Base-by-base conservation (phyloP, 1,284 basidiomycete genomes). In the Phylloboletellus chloephorus region DNA sequence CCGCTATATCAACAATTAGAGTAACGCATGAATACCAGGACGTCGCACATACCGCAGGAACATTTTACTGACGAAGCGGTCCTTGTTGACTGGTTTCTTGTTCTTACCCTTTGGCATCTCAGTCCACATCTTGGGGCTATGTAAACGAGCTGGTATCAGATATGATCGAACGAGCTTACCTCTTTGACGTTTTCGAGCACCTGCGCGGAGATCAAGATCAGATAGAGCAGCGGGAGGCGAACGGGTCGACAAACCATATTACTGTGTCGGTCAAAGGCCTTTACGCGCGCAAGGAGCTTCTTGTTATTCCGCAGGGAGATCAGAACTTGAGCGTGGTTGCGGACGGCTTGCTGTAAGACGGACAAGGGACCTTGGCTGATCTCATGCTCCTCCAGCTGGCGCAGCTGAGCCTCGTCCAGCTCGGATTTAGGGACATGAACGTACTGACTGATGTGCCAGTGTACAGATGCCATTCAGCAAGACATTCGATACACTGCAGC, bases 21-120 rank as follows among this genome's bases (percentile, higher is more conserved):
- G 40, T 12, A 33, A 39, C n/a, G 47, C 32, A 30, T 21, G 22
- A 44, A 40, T 23, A 47, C 43, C 19, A 37, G 43, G 28, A 31
- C 26, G 25, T 24, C 16, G 8, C 11, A 63, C 79, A 41, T 56
- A 88, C 88, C 88, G 76, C 46, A 91, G 64, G 64, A 91, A 92
- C 84, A 97, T 96, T 69, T 95, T 98, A 69, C 92, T 96, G 64
- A 99, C 96, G 72, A 98, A 98, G 31, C 96, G 79, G 69, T 99
- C 93, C 69, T 96, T 97, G 74, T 98, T 98, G 47, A 98, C 84
- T 3, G 96, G 89, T 67, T 98, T 98, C 71, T 96, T 96, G 63
- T 90, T 92, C 72, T 98, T 98, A 37, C 92, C 92, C 67, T 98
- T 98, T 16, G 96, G 96, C 40, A 87, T 69, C 65, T 99, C 96